Evolutionary conservation across 805 yeast species (phyloP).

Genomic region (Cyberlindnera euphorbiae): DNA sequence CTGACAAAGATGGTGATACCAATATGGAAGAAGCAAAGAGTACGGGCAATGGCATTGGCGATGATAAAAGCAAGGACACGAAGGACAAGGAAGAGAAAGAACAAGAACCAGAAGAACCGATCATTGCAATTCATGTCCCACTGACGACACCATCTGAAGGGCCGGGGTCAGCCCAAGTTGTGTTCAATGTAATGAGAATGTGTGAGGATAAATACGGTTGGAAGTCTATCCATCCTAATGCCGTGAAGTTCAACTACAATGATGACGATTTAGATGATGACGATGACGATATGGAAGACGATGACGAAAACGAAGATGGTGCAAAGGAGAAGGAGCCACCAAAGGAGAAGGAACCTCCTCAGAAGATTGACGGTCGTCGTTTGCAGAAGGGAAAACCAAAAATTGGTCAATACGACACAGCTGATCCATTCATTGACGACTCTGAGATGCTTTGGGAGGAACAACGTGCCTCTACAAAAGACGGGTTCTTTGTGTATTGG

Average conservation of each 20-base stretch:
- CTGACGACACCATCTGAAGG: slow-evolving; percentile 42
- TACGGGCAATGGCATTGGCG: neutral
- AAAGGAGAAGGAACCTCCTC: slow-evolving; percentile 20
- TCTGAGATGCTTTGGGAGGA: slow-evolving; percentile 90
- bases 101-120: slow-evolving; percentile 43
- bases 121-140: slow-evolving; percentile 53
- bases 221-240: slow-evolving; percentile 62
- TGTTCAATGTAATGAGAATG: slow-evolving; percentile 64
- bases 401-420: slow-evolving; percentile 85
- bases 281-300: slow-evolving; percentile 38
- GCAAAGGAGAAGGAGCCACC: slow-evolving; percentile 30
- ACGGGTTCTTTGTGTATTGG: slow-evolving; percentile 92
- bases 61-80: neutral
- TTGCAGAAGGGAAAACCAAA: slow-evolving; percentile 56
- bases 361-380: slow-evolving; percentile 40
- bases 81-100: neutral
- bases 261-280: slow-evolving; percentile 49
- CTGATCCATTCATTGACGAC: slow-evolving; percentile 97
- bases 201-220: slow-evolving; percentile 87
- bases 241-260: slow-evolving; percentile 51
- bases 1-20: slow-evolving; percentile 3
- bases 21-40: slow-evolving; percentile 1
- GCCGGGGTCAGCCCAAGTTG: slow-evolving; percentile 58
- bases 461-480: slow-evolving; percentile 85
- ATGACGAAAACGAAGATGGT: slow-evolving; percentile 34